Conservation (phyloP, 441 rosid genomes). For the Rhodomyrtus psidioides region DNA sequence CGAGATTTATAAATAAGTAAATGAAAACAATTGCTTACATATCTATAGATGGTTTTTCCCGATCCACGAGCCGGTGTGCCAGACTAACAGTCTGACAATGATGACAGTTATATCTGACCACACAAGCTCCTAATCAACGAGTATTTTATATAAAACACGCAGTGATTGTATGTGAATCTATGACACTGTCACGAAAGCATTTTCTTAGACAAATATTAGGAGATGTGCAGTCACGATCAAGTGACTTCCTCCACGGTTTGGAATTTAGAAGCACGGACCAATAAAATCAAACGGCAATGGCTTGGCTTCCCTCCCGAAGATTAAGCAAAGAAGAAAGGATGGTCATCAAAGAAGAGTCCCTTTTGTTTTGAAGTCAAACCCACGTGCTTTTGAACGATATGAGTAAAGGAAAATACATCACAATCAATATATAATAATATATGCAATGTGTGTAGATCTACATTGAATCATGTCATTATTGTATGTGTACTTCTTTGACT, state of each 20-base stretch:
- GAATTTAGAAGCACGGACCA: background rate
- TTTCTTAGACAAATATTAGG: background rate
- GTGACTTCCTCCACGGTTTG: background rate
- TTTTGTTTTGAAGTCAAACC: background rate
- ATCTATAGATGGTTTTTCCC: background rate
- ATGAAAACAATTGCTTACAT: background rate
- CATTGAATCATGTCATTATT: background rate
- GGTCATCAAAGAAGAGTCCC: background rate
- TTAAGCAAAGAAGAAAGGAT: background rate
- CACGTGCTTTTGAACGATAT: background rate
- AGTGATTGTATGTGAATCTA: too few species aligned
- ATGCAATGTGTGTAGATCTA: background rate
- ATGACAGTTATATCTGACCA: too few species aligned
- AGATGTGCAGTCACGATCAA: background rate
- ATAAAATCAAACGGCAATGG: background rate
- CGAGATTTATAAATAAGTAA: background rate
- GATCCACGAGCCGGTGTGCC: accelerated
- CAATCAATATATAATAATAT: background rate
- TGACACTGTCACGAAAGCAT: too few species aligned
- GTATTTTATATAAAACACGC: too few species aligned
- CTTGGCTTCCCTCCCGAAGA: background rate
- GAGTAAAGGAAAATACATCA: background rate
- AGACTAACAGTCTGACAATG: too few species aligned
- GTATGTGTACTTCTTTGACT: background rate
- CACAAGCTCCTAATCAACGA: too few species aligned